Percentiles rank a stretch among this genome's conserved stretches.
phyloP scores from a whole-genome alignment of 2,329 filamentous ascomycete genomes.

The Neopestalotiopsis sp. region DNA sequence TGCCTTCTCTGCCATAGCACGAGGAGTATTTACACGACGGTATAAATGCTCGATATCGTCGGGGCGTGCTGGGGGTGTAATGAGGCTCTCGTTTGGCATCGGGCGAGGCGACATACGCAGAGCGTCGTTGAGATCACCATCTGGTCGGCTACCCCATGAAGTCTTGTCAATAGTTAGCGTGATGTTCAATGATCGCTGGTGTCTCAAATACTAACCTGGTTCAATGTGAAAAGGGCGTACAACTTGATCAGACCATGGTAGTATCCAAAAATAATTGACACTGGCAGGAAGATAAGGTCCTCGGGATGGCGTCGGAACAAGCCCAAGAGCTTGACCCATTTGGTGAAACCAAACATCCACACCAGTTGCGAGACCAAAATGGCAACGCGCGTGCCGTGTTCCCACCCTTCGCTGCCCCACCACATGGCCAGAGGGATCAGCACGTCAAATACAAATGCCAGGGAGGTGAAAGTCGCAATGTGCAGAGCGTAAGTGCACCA shows the following conservation, averaged over 20 bases:
- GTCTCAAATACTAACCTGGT: conserved; percentile 67
- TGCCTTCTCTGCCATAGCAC: conserved; percentile 29
- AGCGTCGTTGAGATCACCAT: conserved; percentile 83
- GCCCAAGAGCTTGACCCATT: conserved; percentile 87
- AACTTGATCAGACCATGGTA: conserved; percentile 93
- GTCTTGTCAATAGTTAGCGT: conserved; percentile 62
- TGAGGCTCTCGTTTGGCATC: conserved; percentile 40
- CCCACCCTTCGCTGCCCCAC: conserved; percentile 69
- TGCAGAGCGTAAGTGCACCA: conserved; percentile 96
- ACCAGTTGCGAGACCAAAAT: conserved; percentile 64
- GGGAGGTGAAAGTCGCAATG: conserved; percentile 88
- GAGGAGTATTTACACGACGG: conserved; percentile 4
- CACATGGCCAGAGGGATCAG: conserved; percentile 73
- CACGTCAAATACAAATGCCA: conserved; percentile 80
- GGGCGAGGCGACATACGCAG: conserved; percentile 65
- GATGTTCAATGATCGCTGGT: conserved; percentile 9
- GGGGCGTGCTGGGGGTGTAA: conserved; percentile 36
- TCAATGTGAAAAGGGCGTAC: conserved; percentile 81
- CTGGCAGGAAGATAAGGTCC: conserved; percentile 78
- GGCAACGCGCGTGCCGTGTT: conserved; percentile 56
- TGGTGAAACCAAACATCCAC: conserved; percentile 84
- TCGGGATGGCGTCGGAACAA: conserved; percentile 84
- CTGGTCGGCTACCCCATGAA: conserved; percentile 92
- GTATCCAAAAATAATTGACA: conserved; percentile 91
- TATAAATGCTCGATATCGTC: conserved; percentile 31